phyloP scores from a whole-genome alignment of 352 stramenopile genomes.

The Chrysophaeum taylorii region DNA sequence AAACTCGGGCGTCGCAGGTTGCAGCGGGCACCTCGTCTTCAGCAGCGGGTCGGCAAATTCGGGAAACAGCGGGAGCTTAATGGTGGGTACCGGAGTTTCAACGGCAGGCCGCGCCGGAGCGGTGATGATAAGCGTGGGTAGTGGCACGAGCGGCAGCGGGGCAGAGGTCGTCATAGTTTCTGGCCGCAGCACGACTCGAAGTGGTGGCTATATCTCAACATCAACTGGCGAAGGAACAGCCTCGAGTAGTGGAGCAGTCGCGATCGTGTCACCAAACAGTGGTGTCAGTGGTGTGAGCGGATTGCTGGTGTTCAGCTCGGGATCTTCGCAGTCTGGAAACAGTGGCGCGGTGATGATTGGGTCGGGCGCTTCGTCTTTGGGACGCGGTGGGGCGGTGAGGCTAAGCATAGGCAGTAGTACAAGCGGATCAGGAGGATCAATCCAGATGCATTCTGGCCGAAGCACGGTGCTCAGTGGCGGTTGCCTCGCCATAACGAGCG shows the following conservation, averaged over 20 bases:
- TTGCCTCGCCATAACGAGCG: not conserved
- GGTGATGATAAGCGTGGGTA: slow-evolving; percentile 22
- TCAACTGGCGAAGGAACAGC: not conserved
- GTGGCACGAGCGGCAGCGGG: slow-evolving; percentile 23
- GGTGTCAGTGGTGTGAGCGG: slow-evolving; percentile 17
- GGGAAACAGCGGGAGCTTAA: slow-evolving; percentile 36
- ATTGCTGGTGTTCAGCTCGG: slow-evolving; percentile 25
- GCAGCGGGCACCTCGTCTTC: slow-evolving; percentile 47
- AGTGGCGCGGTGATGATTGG: slow-evolving; percentile 20
- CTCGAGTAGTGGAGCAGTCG: not conserved
- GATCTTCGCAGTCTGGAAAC: slow-evolving; percentile 22
- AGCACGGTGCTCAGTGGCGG: not conserved
- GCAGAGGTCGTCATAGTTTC: slow-evolving; percentile 19
- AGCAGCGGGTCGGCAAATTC: slow-evolving; percentile 41
- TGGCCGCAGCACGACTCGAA: slow-evolving; percentile 14
- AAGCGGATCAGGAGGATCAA: not conserved
- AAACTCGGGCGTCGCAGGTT: slow-evolving; percentile 46
- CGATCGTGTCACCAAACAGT: no score
- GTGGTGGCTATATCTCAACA: not conserved
- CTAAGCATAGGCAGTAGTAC: not conserved
- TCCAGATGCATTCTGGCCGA: not conserved
- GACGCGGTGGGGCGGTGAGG: not conserved
- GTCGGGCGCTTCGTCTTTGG: not conserved
- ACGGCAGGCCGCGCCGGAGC: slow-evolving; percentile 19
- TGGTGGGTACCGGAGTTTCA: slow-evolving; percentile 32